These are phyloP conservation scores for Stropharia rugosoannulata DNA, from an alignment of 768 basidiomycete genomes.

Conservation along the genomic window DNA sequence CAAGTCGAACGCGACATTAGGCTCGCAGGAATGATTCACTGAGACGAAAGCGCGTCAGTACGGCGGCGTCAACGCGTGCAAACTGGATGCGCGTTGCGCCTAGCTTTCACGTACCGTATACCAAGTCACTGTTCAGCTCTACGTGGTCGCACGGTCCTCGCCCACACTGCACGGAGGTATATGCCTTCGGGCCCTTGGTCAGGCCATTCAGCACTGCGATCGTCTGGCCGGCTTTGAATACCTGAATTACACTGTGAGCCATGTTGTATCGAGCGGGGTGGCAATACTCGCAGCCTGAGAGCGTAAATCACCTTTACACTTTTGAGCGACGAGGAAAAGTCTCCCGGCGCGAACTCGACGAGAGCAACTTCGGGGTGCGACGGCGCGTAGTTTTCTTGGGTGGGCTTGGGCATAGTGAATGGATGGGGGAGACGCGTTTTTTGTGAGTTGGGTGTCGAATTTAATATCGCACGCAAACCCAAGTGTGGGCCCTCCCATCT, in stretches of 20 bases:
- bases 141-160: conserved; percentile 44
- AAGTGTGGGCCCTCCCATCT: no score
- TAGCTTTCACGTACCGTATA: conserved; percentile 42
- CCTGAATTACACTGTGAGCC: conserved; percentile 17
- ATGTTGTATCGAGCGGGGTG: not conserved
- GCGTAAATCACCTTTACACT: conserved; percentile 28
- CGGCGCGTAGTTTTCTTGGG: conserved; percentile 28
- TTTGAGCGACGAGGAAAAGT: conserved; percentile 35
- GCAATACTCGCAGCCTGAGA: not conserved
- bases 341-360: conserved; percentile 35
- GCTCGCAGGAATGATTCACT: conserved; percentile 68
- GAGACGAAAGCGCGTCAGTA: not conserved
- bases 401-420: conserved; percentile 21
- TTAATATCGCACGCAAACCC: no score
- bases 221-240: conserved; percentile 35
- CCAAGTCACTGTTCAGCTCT: conserved; percentile 58
- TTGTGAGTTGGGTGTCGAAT: not conserved
- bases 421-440: not conserved
- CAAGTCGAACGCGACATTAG: conserved; percentile 55
- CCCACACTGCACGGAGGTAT: conserved; percentile 55
- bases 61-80: not conserved
- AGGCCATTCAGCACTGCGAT: conserved; percentile 31
- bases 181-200: conserved; percentile 37
- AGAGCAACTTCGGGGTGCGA: conserved; percentile 31
- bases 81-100: not conserved